Percentiles rank a stretch among this genome's conserved stretches.
Evolutionary conservation across 2,329 filamentous ascomycete genomes (phyloP).

Genomic region (Colletotrichum tamarilloi): DNA sequence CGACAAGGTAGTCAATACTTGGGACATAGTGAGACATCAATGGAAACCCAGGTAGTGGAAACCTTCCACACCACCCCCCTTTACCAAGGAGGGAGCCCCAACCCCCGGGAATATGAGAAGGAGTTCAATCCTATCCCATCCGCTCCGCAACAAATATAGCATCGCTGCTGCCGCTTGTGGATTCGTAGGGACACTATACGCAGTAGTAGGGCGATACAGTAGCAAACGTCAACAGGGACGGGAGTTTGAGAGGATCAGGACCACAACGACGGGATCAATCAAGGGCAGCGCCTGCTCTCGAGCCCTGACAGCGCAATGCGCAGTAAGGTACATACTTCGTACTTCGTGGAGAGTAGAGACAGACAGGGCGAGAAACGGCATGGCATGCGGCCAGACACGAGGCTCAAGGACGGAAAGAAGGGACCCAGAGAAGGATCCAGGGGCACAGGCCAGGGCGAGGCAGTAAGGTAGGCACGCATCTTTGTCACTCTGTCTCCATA

Average conservation of each 20-base stretch:
- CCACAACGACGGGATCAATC: not conserved
- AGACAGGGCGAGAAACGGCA: constrained; percentile 18
- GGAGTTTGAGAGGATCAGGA: too few species aligned
- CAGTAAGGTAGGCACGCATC: too few species aligned
- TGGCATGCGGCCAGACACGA: constrained; percentile 13
- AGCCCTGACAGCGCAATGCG: not conserved
- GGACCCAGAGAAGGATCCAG: not conserved
- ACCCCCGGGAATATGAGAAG: constrained; percentile 17
- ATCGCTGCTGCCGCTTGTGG: not conserved
- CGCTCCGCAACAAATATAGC: constrained; percentile 12
- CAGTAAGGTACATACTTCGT: not conserved
- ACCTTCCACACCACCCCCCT: not conserved
- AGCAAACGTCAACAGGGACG: not conserved
- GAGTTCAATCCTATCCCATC: not conserved
- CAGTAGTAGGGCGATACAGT: not conserved
- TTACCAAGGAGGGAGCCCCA: not conserved
- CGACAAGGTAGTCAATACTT: not conserved
- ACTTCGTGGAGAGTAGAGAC: not conserved
- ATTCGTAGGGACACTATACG: too few species aligned
- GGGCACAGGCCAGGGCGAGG: not conserved
- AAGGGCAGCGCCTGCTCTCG: not conserved
- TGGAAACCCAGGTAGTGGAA: not conserved
- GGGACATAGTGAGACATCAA: not conserved
- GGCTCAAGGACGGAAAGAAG: not conserved
- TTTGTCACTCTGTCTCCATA: too few species aligned